These are phyloP conservation scores for Teunomyces cretensis DNA, from an alignment of 805 yeast species.

Conservation along the genomic window DNA sequence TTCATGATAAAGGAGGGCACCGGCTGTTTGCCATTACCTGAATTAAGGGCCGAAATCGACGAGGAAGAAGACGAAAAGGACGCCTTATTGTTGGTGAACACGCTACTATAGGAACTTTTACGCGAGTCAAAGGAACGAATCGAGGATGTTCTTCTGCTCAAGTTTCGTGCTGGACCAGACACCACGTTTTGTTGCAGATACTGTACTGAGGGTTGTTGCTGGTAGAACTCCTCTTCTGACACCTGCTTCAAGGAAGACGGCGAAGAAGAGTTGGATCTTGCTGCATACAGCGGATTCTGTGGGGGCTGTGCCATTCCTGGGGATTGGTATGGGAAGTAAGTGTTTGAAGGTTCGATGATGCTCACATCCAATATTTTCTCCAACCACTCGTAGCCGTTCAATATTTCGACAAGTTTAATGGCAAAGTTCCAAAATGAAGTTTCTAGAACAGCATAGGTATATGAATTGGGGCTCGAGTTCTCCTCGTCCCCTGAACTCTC, in stretches of 20 bases:
- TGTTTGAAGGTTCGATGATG: constrained; percentile 7
- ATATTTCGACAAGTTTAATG: constrained; percentile 11
- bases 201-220: neutral
- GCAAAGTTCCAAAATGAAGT: constrained; percentile 5
- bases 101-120: constrained; percentile 11
- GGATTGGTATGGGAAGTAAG: neutral
- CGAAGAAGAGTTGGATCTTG: constrained; percentile 4
- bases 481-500: neutral
- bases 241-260: neutral
- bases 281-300: neutral
- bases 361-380: constrained; percentile 16
- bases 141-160: constrained; percentile 13
- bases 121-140: constrained; percentile 14
- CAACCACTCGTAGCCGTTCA: constrained; percentile 28
- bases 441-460: constrained; percentile 7
- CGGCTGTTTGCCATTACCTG: constrained; percentile 11
- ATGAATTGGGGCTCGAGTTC: neutral
- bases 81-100: constrained; percentile 6
- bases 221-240: neutral
- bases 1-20: constrained; percentile 29
- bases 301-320: constrained; percentile 1
- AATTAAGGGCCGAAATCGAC: neutral
- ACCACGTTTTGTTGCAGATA: neutral
- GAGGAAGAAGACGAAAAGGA: constrained; percentile 10
- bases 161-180: neutral